These are phyloP conservation scores for Trametes sanguinea DNA, from an alignment of 768 basidiomycete genomes.

Conservation along the genomic window DNA sequence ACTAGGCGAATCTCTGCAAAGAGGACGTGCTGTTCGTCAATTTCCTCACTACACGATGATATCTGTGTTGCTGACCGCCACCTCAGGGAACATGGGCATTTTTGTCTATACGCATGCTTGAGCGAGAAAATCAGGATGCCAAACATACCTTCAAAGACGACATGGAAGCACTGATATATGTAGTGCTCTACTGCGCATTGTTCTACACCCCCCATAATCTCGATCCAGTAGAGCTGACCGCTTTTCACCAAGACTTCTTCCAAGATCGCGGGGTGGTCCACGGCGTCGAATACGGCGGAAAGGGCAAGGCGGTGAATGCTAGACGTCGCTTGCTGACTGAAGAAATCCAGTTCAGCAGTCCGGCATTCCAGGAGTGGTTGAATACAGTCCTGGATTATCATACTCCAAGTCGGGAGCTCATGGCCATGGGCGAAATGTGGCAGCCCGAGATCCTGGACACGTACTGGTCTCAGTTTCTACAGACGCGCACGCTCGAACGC, in stretches of 20 bases:
- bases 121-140: background rate
- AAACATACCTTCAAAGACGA: constrained; percentile 1
- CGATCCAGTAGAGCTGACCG: too few species aligned
- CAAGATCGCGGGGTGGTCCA: too few species aligned
- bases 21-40: background rate
- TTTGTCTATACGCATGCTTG: background rate
- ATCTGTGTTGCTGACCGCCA: too few species aligned
- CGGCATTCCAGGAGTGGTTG: constrained; percentile 4
- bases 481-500: background rate
- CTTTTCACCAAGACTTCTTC: too few species aligned
- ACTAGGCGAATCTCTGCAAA: background rate
- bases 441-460: background rate
- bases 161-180: constrained; percentile 14
- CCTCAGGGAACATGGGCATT: constrained; percentile 12
- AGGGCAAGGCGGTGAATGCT: background rate
- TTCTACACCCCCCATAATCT: too few species aligned
- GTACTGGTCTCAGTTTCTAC: background rate
- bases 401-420: background rate
- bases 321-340: background rate
- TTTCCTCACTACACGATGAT: too few species aligned
- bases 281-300: too few species aligned
- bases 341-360: background rate
- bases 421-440: background rate
- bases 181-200: constrained; percentile 8
- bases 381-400: constrained; percentile 2